A percentile compares a stretch with the other conserved stretches of the same genome.
phyloP scores from a whole-genome alignment of 2,329 filamentous ascomycete genomes.

The Rhexocercosporidium sp. region DNA sequence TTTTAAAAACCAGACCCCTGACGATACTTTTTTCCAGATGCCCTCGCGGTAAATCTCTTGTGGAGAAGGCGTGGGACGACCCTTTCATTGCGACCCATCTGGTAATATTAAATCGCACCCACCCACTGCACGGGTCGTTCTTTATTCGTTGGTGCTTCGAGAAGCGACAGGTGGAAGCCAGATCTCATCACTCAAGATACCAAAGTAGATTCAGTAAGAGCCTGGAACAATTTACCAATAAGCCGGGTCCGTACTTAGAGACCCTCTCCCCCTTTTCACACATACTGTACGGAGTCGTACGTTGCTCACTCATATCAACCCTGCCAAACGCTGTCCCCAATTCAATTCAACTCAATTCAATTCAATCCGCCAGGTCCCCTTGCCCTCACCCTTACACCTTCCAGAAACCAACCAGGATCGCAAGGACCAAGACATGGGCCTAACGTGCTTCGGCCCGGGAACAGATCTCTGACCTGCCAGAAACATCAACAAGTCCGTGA shows the following conservation, averaged over 20 bases:
- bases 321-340: constrained; percentile 22
- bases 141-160: too few relatives aligned
- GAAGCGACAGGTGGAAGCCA: not conserved
- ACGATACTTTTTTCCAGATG: not conserved
- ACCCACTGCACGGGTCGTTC: not conserved
- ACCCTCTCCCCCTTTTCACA: not conserved
- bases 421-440: constrained; percentile 22
- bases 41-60: not conserved
- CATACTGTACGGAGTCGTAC: too few relatives aligned
- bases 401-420: constrained; percentile 22
- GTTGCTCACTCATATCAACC: constrained; percentile 11
- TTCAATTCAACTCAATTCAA: too few relatives aligned
- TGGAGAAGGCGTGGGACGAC: constrained; percentile 7
- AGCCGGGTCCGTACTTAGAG: not conserved
- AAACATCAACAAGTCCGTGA: constrained; percentile 5
- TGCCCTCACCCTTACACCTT: not conserved
- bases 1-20: not conserved
- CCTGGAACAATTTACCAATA: not conserved
- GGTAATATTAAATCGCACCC: not conserved
- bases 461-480: constrained; percentile 8
- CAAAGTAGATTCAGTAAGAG: not conserved
- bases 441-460: not conserved
- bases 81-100: constrained; percentile 19
- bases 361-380: too few relatives aligned
- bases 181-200: too few relatives aligned